Percentiles rank a stretch among this genome's conserved stretches.
Conservation (phyloP, 2,329 filamentous ascomycete genomes). For the Aschersonia sp. region DNA sequence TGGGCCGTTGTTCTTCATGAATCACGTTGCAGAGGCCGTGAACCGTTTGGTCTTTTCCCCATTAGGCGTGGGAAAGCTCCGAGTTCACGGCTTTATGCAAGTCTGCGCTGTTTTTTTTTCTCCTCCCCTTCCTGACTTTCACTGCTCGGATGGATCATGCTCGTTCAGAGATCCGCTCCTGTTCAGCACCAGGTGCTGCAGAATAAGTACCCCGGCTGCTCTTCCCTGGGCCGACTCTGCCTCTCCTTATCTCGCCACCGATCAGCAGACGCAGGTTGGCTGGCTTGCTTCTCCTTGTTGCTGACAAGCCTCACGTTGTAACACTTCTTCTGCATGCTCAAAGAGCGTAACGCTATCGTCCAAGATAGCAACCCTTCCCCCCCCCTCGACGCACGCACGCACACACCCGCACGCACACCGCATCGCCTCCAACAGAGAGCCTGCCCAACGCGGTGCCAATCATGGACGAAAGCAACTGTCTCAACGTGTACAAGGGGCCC, state of each 20-base stretch:
- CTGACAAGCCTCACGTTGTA: not conserved
- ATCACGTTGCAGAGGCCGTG: not conserved
- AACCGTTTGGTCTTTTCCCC: not conserved
- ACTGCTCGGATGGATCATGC: not conserved
- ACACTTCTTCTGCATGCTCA: not conserved
- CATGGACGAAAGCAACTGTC: conserved; percentile 4
- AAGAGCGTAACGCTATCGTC: not conserved
- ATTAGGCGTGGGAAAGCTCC: not conserved
- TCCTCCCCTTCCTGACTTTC: not conserved
- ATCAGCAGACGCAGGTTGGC: not conserved
- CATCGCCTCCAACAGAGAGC: not conserved
- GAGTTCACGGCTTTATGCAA: not conserved
- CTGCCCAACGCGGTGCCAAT: not conserved
- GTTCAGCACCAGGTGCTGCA: not conserved
- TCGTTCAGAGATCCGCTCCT: not conserved
- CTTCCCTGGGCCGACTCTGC: not conserved
- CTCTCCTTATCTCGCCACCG: not conserved
- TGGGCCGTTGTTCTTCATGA: not conserved
- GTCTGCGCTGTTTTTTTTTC: not conserved
- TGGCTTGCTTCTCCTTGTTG: not conserved
- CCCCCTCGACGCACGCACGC: not conserved
- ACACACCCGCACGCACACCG: too few species aligned
- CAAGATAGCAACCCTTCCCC: not conserved
- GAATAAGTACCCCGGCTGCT: not conserved
- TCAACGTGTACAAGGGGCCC: conserved; percentile 42